Percentiles rank a stretch among this genome's conserved stretches.
Evolutionary conservation across 1,139 yeast species (phyloP).

Genomic region (Hansenula anomala): DNA sequence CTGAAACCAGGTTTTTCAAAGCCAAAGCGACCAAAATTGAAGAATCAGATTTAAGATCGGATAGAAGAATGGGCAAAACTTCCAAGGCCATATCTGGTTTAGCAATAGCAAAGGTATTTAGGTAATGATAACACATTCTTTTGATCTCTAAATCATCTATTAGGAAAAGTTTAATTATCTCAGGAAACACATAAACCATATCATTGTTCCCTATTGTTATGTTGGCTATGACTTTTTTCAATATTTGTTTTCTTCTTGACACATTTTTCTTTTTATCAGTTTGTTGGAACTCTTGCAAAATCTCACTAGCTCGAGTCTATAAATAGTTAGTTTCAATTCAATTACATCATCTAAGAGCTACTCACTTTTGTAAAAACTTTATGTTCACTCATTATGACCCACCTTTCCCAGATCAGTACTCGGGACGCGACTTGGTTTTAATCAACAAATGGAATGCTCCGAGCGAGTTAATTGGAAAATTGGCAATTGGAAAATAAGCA

Average conservation of each 20-base stretch:
- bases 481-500: too few relatives aligned
- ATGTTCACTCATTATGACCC: slow-evolving; percentile 20
- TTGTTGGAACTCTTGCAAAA: slow-evolving; percentile 27
- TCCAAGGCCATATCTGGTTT: slow-evolving; percentile 52
- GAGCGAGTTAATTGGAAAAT: too few relatives aligned
- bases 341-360: not conserved
- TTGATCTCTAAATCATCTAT: slow-evolving; percentile 69
- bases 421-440: not conserved
- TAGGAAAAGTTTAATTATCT: slow-evolving; percentile 55
- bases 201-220: slow-evolving; percentile 80
- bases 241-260: slow-evolving; percentile 49
- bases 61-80: slow-evolving; percentile 51
- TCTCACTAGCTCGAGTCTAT: slow-evolving; percentile 26
- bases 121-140: slow-evolving; percentile 58
- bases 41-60: slow-evolving; percentile 43
- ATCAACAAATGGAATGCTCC: too few relatives aligned
- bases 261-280: slow-evolving; percentile 28
- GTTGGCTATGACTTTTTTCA: slow-evolving; percentile 79
- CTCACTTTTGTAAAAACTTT: slow-evolving; percentile 20
- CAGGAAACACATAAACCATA: slow-evolving; percentile 62
- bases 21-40: slow-evolving; percentile 49
- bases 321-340: not conserved
- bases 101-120: slow-evolving; percentile 55
- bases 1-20: slow-evolving; percentile 56
- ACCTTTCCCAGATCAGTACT: too few relatives aligned